Base-by-base conservation (phyloP, 805 yeast species). In the Lipomyces starkeyi region DNA sequence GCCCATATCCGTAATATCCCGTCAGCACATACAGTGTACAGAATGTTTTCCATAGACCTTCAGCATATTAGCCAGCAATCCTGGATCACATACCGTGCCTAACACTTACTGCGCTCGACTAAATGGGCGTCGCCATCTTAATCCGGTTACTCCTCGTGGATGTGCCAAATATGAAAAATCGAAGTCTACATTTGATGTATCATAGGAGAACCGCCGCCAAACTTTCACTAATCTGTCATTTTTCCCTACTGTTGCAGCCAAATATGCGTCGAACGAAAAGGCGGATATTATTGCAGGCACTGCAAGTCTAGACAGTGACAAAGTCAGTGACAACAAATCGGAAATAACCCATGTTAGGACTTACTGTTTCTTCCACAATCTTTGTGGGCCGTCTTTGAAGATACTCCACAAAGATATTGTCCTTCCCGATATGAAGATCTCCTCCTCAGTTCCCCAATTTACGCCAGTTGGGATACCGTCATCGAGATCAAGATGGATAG, bases 131-230 rank as follows among this genome's bases (percentile, higher is more conserved):
- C 86, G 84, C 93, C 94, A 90, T 64, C 88, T 81, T 52, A 88
- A 76, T 43, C 81, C 80, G 0, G 87, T 82, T 0, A 93, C 86
- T 63, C 83, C 83, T 0, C 82, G 75, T 1, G 88, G 87, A 74
- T 91, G 96, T n/a, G 86, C 83, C 27, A 92, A 78, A 73, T 90
- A 88, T 0, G 86, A 80, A 69, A 91, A 79, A 73, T 90, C 95
- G 76, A 91, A 92, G 34, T 83, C 82, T 13, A 63, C 68, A 53
- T 86, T 83, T 47, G 85, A 87, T 34, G 84, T 83, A 43, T 90
- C 92, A 74, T 87, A 91, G 7, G 89, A 84, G 7, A 87, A 82
- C 61, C 97, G 80, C 63, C 87, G 83, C 97, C 97, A 93, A 1
- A 91, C 81, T 75, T 91, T 91, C 35, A 91, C 87, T 14, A 90